Conservation (phyloP, 179 eudicot species). For the Silene coronaria region DNA sequence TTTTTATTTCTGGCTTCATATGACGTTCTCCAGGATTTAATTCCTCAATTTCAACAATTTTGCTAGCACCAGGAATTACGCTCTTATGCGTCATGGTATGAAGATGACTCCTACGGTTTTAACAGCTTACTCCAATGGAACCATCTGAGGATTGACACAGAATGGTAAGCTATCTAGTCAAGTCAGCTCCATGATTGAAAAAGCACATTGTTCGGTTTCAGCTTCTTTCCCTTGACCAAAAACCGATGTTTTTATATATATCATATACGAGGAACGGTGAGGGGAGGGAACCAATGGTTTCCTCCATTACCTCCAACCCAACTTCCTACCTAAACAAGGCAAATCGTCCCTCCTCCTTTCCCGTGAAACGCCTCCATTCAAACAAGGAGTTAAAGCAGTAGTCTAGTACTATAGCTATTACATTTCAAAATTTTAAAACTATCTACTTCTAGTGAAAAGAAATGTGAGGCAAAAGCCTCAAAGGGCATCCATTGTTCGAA, state of each 20-base stretch:
- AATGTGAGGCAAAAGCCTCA: not conserved
- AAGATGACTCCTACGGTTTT: not conserved
- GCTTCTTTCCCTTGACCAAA: not conserved
- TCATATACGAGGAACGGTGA: too few relatives aligned
- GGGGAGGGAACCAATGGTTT: too few relatives aligned
- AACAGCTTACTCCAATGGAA: constrained; percentile 6
- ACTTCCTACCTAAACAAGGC: not conserved
- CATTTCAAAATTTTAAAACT: not conserved
- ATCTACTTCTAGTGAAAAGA: not conserved
- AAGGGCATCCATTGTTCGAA: not conserved
- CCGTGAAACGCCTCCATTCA: not conserved
- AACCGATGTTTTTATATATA: not conserved
- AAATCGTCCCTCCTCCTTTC: not conserved
- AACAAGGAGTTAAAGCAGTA: not conserved
- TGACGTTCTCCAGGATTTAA: constrained; percentile 29
- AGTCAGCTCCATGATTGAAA: not conserved
- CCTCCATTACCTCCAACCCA: not conserved
- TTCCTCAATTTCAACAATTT: constrained; percentile 67
- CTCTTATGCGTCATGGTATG: constrained; percentile 46
- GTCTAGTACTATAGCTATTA: not conserved
- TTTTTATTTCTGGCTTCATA: constrained; percentile 26
- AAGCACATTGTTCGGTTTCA: not conserved
- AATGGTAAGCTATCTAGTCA: constrained; percentile 12
- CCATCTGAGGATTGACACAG: constrained; percentile 15
- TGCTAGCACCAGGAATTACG: constrained; percentile 49